Evolutionary conservation across 495 filamentous ascomycete species (phyloP).

Genomic region (Aspergillus panamensis): DNA sequence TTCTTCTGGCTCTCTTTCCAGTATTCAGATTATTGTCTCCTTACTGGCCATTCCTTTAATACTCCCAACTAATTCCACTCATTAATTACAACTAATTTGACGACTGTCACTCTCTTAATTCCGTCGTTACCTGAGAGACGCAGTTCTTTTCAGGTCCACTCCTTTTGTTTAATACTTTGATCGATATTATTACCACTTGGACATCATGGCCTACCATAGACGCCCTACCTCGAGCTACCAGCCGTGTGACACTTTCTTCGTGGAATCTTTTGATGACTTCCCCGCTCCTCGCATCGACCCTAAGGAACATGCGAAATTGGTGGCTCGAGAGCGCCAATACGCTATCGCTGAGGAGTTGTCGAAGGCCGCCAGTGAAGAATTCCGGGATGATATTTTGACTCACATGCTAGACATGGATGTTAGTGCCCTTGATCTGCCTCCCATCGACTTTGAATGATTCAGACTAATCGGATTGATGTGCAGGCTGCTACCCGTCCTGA

Average conservation of each 20-base stretch:
- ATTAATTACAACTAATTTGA: constrained; percentile 48
- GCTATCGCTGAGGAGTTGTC: constrained; percentile 86
- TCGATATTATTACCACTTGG: constrained; percentile 21
- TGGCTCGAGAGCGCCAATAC: constrained; percentile 73
- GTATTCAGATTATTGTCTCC: constrained; percentile 39
- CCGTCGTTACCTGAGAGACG: constrained; percentile 44
- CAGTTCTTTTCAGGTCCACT: constrained; percentile 35
- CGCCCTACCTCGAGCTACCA: constrained; percentile 50
- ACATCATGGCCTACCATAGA: constrained; percentile 71
- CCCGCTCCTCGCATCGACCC: constrained; percentile 33
- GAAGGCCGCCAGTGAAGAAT: constrained; percentile 74
- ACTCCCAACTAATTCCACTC: constrained; percentile 57
- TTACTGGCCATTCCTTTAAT: constrained; percentile 44
- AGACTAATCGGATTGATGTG: constrained; percentile 28
- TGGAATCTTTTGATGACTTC: constrained; percentile 72
- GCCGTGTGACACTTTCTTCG: constrained; percentile 78
- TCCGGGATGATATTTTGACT: constrained; percentile 84
- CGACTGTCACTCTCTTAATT: constrained; percentile 55
- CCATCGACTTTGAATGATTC: background rate
- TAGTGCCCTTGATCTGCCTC: constrained; percentile 24
- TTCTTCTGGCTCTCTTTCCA: constrained; percentile 36
- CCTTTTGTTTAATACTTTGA: constrained; percentile 27
- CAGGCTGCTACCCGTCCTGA: constrained; percentile 89
- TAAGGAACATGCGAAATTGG: constrained; percentile 68
- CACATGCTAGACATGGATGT: constrained; percentile 99